These are phyloP conservation scores for Salix exigua DNA, from an alignment of 345 rosid genomes.

Conservation along the genomic window DNA sequence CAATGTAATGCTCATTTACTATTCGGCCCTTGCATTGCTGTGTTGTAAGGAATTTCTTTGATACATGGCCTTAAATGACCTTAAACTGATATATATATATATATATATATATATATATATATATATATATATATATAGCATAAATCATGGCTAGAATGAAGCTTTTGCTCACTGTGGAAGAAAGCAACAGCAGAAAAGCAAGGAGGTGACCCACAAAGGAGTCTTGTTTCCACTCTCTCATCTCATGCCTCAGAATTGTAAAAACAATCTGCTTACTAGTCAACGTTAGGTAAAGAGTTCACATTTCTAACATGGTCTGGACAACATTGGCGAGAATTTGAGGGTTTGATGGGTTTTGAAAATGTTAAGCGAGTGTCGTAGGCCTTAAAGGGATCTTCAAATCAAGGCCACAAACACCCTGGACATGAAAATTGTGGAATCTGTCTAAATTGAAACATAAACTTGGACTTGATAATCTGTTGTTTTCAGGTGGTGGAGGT, in stretches of 20 bases:
- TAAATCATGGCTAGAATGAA: background rate
- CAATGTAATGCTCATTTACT: background rate
- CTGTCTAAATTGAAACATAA: background rate
- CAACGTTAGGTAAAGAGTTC: background rate
- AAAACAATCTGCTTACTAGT: background rate
- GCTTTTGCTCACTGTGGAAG: background rate
- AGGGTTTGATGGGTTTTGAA: background rate
- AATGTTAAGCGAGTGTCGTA: background rate
- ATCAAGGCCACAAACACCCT: background rate
- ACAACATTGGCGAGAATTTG: background rate
- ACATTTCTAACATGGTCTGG: background rate
- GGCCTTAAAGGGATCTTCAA: background rate
- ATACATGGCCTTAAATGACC: background rate
- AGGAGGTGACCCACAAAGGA: background rate
- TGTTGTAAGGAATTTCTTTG: background rate
- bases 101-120: too few relatives aligned
- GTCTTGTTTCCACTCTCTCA: background rate
- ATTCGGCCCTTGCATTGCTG: background rate
- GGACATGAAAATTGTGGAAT: too few relatives aligned
- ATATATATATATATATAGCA: background rate
- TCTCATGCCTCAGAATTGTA: background rate
- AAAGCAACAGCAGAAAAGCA: background rate
- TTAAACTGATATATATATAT: too few relatives aligned
- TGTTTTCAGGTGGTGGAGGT: slow-evolving; percentile 39
- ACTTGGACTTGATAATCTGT: background rate